Base-by-base conservation (phyloP, 768 basidiomycete species). In the Psilocybe sp. region DNA sequence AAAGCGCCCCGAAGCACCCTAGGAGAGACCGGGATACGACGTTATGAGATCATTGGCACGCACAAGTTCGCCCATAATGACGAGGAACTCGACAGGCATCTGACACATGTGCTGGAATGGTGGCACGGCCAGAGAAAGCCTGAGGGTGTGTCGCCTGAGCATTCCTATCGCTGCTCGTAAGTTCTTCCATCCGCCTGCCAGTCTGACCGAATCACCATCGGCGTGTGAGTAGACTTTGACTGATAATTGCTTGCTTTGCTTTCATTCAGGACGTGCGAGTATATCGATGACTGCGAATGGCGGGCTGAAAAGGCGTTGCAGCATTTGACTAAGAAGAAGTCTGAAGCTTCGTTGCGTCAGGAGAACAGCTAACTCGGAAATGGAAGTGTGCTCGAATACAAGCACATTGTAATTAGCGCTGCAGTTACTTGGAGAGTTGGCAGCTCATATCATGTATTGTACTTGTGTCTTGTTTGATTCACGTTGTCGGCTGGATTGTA, bases 221-320 rank as follows among this genome's bases (percentile, higher is more conserved):
- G n/a, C n/a, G 23, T 28, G 23, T 28, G 23, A 7, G 23, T 28
- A 7, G 7, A 28, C 23, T 28, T 28, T 28, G 23, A 28, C 23
- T 28, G 23, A 28, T 28, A 28, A 28, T 28, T 28, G 23, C 7
- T 28, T 28, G 7, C 23, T 28, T 28, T 28, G 23, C 23, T 28
- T 18, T 40, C 16, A 16, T 41, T 4, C 46, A 87, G 86, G 40
- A 73, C 76, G 12, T 93, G 90, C 60, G 89, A 92, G 66, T 93
- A 91, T 60, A 67, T 69, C 31, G 68, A 75, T 2, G 83, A 80
- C 11, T 94, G 92, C 59, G 92, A 94, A 69, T 94, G 91, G 91
- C 73, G 89, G 53, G 82, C 81, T 18, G 56, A 65, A 50, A 81
- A 81, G 58, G 79, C 73, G 14, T 44, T 53, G 18, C 80, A 81